Conservation (phyloP, 1,139 yeast genomes). For the Saccharomycopsis phalli region DNA sequence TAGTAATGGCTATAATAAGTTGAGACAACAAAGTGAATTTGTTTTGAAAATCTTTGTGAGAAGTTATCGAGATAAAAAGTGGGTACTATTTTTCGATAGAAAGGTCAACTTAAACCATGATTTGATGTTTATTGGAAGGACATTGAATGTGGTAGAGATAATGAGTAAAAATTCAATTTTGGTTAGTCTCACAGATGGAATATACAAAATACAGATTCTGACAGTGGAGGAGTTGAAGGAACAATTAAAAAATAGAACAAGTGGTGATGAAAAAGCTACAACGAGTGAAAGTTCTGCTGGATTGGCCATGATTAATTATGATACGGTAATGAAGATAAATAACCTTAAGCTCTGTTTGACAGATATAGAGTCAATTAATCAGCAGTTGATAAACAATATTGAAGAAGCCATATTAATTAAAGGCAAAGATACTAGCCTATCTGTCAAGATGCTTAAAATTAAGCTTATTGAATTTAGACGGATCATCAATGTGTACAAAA, state of each 20-base stretch:
- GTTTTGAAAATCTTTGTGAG: conserved; percentile 11
- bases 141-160: background rate
- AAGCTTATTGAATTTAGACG: background rate
- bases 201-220: conserved; percentile 11
- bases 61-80: background rate
- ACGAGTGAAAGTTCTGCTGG: conserved; percentile 2
- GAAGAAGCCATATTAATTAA: background rate
- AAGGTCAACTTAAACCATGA: conserved; percentile 2
- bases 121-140: conserved; percentile 6
- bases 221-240: conserved; percentile 3
- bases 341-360: conserved; percentile 18
- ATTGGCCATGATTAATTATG: conserved; percentile 12
- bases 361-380: conserved; percentile 15
- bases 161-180: conserved; percentile 5
- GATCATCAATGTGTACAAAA: conserved; percentile 4
- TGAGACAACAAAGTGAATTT: conserved; percentile 5
- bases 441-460: background rate
- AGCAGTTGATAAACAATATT: conserved; percentile 8
- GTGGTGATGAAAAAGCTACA: background rate
- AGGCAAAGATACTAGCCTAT: background rate
- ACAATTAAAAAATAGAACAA: conserved; percentile 1
- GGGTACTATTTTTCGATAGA: conserved; percentile 6
- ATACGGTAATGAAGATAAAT: conserved; percentile 17
- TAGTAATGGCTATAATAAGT: background rate
- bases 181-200: conserved; percentile 14